A percentile compares a stretch with the other conserved stretches of the same genome.
Evolutionary conservation across 768 basidiomycete genomes (phyloP).

Genomic region (Cystobasidium ongulense): DNA sequence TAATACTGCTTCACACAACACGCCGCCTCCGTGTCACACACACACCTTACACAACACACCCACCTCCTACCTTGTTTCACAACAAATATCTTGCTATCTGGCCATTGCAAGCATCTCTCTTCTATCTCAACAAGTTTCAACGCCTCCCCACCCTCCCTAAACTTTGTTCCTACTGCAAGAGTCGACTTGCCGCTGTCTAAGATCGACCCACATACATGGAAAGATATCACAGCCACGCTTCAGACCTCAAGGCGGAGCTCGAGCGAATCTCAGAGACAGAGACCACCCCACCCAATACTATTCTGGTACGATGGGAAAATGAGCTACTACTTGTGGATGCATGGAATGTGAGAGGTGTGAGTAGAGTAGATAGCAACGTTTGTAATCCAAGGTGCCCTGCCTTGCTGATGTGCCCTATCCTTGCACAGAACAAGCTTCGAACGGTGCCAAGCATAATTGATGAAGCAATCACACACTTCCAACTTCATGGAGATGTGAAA

Average conservation of each 20-base stretch:
- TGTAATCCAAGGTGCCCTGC: no score
- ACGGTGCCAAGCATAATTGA: background rate
- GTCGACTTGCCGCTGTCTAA: no score
- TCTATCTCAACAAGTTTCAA: no score
- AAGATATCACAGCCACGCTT: background rate
- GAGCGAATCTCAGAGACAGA: background rate
- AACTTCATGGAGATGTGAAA: background rate
- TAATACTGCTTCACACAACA: no score
- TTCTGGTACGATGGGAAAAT: constrained; percentile 12
- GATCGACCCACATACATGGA: background rate
- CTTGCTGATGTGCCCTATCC: background rate
- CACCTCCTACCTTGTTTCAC: no score
- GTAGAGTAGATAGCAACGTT: no score
- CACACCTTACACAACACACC: no score
- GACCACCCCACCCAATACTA: background rate
- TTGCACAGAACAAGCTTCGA: background rate
- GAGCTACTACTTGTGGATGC: constrained; percentile 27
- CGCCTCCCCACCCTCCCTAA: no score
- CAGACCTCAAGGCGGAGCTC: background rate
- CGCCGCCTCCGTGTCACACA: no score
- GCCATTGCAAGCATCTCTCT: no score
- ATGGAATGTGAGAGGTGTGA: constrained; percentile 17
- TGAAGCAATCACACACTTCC: constrained; percentile 20
- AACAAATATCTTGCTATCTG: no score
- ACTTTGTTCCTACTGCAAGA: no score